Evolutionary conservation across 441 rosid species (phyloP).

Genomic region (Erysimum pusillum): DNA sequence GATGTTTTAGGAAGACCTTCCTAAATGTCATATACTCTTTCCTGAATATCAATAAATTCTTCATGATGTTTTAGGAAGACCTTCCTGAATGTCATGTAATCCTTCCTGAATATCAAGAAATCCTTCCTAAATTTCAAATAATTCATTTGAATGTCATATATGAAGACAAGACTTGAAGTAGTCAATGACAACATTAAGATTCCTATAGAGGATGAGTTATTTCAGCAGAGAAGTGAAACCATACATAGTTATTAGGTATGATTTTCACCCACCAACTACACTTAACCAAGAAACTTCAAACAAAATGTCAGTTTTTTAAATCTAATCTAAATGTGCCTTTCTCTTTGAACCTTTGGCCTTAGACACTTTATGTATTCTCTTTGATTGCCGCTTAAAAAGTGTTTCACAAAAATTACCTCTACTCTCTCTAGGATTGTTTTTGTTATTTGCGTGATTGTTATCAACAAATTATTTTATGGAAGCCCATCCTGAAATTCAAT

Average conservation of each 20-base stretch:
- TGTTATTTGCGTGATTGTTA: no score
- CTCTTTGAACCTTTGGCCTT: slow-evolving; percentile 67
- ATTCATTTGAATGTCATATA: no score
- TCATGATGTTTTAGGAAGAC: no score
- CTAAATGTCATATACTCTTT: no score
- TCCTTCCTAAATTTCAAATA: no score
- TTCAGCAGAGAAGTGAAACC: neutral
- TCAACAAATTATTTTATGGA: no score
- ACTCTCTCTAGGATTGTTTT: slow-evolving; percentile 57
- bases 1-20: no score
- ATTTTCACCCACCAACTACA: neutral
- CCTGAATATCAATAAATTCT: no score
- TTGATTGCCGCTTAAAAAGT: slow-evolving; percentile 63
- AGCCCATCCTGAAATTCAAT: no score
- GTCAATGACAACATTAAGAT: slow-evolving; percentile 44
- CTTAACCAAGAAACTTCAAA: neutral
- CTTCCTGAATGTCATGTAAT: no score
- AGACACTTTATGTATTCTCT: slow-evolving; percentile 66
- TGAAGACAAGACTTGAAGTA: no score
- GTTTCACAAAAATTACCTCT: slow-evolving; percentile 65
- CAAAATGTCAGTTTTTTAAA: neutral
- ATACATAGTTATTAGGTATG: neutral
- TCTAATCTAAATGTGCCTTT: slow-evolving; percentile 50
- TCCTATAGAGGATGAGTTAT: slow-evolving; percentile 59
- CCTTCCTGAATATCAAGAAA: no score